Conservation (phyloP, 2,329 filamentous ascomycete genomes). For the Pestalotiopsis sp. region DNA sequence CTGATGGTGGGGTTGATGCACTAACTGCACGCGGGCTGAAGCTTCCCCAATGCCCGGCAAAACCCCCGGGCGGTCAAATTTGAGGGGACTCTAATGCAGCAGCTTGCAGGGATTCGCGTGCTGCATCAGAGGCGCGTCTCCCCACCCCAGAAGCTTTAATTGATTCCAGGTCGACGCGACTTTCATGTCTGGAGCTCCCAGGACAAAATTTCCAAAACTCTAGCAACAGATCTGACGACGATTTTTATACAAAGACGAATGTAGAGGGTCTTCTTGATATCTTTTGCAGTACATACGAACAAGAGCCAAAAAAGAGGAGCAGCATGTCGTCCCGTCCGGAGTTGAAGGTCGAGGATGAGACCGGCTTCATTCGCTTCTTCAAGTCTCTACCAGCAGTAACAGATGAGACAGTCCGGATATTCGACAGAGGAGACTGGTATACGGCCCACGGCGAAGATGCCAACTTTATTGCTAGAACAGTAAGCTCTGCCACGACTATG, state of each 20-base stretch:
- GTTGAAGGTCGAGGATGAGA: constrained; percentile 86
- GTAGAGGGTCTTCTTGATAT: not conserved
- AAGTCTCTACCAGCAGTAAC: constrained; percentile 76
- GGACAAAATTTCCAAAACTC: not conserved
- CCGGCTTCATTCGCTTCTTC: constrained; percentile 95
- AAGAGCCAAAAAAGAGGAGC: not conserved
- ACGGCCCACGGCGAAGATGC: constrained; percentile 90
- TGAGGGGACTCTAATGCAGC: constrained; percentile 25
- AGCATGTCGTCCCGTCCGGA: constrained; percentile 58
- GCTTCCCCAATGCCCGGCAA: not conserved
- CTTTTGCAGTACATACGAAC: not conserved
- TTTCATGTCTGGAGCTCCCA: not conserved
- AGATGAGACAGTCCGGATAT: constrained; percentile 82
- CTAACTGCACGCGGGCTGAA: not conserved
- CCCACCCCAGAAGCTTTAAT: constrained; percentile 7
- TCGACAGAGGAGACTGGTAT: constrained; percentile 94
- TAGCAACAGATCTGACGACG: not conserved
- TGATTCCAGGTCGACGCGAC: constrained; percentile 2
- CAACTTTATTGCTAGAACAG: constrained; percentile 78
- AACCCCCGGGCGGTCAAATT: constrained; percentile 11
- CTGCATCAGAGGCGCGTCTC: constrained; percentile 5
- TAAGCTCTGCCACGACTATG: constrained; percentile 35
- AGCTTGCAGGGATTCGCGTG: constrained; percentile 10
- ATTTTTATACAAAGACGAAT: not conserved
- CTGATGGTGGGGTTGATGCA: constrained; percentile 12